Conservation (phyloP, 768 basidiomycete species). For the Pseudohyphozyma bogoriensis region DNA sequence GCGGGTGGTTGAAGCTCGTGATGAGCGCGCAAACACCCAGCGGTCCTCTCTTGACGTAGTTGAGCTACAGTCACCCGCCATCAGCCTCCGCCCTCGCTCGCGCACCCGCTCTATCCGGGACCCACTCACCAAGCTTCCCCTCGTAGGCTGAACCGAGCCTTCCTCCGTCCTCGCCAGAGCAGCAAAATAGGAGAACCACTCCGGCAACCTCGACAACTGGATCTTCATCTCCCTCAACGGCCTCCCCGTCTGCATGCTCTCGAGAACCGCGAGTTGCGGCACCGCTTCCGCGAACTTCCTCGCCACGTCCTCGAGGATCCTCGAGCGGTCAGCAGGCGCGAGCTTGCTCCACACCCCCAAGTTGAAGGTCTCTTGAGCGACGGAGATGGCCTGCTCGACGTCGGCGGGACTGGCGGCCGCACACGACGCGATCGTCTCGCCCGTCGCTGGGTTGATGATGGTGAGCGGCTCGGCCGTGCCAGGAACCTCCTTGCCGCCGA, state of each 20-base stretch:
- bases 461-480: constrained; percentile 10
- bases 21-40: constrained; percentile 84
- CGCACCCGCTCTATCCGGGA: neutral
- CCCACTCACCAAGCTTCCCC: constrained; percentile 49
- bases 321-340: constrained; percentile 16
- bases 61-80: constrained; percentile 41
- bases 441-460: constrained; percentile 21
- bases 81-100: neutral
- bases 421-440: constrained; percentile 8
- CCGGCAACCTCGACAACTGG: constrained; percentile 65
- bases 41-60: constrained; percentile 67
- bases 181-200: constrained; percentile 70
- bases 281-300: constrained; percentile 2
- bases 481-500: neutral
- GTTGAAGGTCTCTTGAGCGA: constrained; percentile 11
- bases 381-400: constrained; percentile 2
- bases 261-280: constrained; percentile 16
- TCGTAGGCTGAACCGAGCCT: constrained; percentile 56
- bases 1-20: constrained; percentile 66
- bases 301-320: constrained; percentile 10
- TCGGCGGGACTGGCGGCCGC: constrained; percentile 8
- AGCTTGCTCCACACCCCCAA: constrained; percentile 11
- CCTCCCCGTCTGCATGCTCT: constrained; percentile 36
- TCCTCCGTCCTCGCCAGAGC: constrained; percentile 63
- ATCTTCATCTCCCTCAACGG: constrained; percentile 74